Evolutionary conservation across 2,329 filamentous ascomycete genomes (phyloP).

Genomic region (Calycina herbarum): DNA sequence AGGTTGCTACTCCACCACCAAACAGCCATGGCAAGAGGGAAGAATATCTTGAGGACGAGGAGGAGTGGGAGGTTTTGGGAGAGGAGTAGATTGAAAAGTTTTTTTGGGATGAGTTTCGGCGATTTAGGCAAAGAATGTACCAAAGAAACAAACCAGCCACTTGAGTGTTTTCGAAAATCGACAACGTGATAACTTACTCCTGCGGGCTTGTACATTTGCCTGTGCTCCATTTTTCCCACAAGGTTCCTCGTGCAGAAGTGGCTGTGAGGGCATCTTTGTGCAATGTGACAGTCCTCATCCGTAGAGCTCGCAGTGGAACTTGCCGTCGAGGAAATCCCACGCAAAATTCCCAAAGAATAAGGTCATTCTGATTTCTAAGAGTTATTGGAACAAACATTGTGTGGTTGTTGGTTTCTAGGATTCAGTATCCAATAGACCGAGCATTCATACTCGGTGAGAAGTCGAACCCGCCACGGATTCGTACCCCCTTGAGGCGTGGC

Average conservation of each 20-base stretch:
- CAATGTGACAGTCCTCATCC: no score
- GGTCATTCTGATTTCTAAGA: neutral
- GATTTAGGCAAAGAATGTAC: neutral
- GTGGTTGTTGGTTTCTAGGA: neutral
- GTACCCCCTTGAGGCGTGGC: neutral
- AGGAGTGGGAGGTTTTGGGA: slow-evolving; percentile 7
- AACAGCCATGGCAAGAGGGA: slow-evolving; percentile 16
- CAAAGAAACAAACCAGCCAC: neutral
- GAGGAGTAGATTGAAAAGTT: neutral
- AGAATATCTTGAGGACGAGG: slow-evolving; percentile 6
- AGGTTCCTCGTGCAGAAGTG: neutral
- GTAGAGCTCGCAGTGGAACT: neutral
- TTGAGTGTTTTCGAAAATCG: neutral
- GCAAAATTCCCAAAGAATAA: no score
- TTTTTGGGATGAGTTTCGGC: neutral
- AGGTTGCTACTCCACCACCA: slow-evolving; percentile 21
- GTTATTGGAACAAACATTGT: neutral
- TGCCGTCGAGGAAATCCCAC: neutral
- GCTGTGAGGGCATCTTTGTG: neutral
- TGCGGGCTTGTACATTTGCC: neutral
- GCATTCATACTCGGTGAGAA: neutral
- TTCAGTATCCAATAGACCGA: neutral
- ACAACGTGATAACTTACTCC: neutral
- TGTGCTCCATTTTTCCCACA: neutral
- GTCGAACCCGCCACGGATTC: neutral